Evolutionary conservation across 139 green algal species (phyloP).

Genomic region (Bryopsis sp.): DNA sequence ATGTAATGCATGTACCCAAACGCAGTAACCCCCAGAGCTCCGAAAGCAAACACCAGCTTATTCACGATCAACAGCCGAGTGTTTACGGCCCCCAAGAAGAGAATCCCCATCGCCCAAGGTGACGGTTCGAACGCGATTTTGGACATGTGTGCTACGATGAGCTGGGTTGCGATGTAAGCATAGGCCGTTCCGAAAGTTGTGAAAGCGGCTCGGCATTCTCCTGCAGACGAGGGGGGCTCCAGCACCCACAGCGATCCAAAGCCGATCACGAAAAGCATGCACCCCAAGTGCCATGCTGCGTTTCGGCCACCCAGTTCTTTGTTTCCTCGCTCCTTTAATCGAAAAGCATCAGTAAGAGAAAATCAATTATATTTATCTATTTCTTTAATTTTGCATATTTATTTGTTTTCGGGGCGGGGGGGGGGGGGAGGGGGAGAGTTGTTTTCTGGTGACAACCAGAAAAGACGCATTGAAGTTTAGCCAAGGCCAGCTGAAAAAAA

Average conservation of each 20-base stretch:
- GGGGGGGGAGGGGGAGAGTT: too few relatives aligned
- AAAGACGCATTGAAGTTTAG: neutral
- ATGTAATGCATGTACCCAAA: slow-evolving; percentile 62
- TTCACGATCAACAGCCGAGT: slow-evolving; percentile 11
- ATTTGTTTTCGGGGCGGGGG: too few relatives aligned
- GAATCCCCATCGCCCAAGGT: slow-evolving; percentile 30
- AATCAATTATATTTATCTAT: too few relatives aligned
- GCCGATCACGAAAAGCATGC: slow-evolving; percentile 25
- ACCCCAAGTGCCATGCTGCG: slow-evolving; percentile 42
- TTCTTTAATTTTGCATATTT: too few relatives aligned
- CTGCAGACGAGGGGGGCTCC: neutral
- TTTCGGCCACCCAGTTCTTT: slow-evolving; percentile 48
- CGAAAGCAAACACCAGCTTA: slow-evolving; percentile 9
- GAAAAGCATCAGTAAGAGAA: too few relatives aligned
- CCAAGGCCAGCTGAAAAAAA: neutral
- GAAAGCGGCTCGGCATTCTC: slow-evolving; percentile 27
- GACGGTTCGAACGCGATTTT: slow-evolving; percentile 67
- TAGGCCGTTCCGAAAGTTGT: slow-evolving; percentile 45
- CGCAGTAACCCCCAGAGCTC: slow-evolving; percentile 28
- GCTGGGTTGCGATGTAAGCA: slow-evolving; percentile 46
- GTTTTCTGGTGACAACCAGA: too few relatives aligned
- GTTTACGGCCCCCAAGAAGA: slow-evolving; percentile 29
- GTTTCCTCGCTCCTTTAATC: slow-evolving; percentile 50
- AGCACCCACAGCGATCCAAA: slow-evolving; percentile 25
- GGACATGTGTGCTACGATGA: slow-evolving; percentile 88